A percentile compares a stretch with the other conserved stretches of the same genome.
Conservation (phyloP, 345 rosid species). For the Hirschfeldia incana region DNA sequence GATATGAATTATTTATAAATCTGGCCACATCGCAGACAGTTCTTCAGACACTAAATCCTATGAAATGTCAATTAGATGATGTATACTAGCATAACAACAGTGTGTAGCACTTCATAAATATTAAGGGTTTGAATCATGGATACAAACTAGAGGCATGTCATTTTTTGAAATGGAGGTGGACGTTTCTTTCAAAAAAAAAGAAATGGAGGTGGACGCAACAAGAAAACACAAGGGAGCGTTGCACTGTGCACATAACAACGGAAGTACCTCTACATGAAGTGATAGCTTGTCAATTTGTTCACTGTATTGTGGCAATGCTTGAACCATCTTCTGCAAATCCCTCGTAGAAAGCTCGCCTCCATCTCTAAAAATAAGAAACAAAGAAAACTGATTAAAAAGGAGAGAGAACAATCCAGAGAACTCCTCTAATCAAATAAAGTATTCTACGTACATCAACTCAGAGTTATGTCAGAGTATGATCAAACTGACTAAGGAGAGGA, state of each 20-base stretch:
- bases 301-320: constrained; percentile 98
- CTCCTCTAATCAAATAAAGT: constrained; percentile 1
- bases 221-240: constrained; percentile 5
- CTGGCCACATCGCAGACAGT: not conserved
- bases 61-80: constrained; percentile 11
- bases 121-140: not conserved
- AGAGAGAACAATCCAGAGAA: constrained; percentile 7
- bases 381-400: not conserved
- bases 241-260: constrained; percentile 15
- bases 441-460: not conserved
- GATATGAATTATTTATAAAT: constrained; percentile 14
- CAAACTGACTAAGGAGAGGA: constrained; percentile 11
- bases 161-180: constrained; percentile 1
- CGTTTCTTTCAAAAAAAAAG: not conserved
- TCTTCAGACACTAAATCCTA: constrained; percentile 3
- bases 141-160: constrained; percentile 5
- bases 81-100: not conserved
- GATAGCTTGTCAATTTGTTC: constrained; percentile 99
- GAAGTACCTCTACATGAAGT: constrained; percentile 94
- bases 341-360: constrained; percentile 86
- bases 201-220: constrained; percentile 4
- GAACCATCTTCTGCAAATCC: constrained; percentile 99
- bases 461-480: constrained; percentile 10
- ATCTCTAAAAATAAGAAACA: constrained; percentile 47
- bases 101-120: constrained; percentile 6